Conservation (phyloP, 2,329 filamentous ascomycete genomes). For the Penicillium griseofulvum region DNA sequence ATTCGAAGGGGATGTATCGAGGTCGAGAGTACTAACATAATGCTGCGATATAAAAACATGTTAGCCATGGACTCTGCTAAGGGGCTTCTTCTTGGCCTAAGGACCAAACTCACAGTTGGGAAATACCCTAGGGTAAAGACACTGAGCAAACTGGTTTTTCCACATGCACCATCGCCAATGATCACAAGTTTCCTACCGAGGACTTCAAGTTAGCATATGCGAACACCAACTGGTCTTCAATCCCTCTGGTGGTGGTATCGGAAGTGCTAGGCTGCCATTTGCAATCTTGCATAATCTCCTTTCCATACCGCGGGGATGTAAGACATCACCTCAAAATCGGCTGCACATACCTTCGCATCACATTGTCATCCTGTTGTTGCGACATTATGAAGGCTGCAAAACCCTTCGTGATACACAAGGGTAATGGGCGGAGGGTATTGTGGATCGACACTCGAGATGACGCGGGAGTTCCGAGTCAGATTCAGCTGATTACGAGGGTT, state of each 20-base stretch:
- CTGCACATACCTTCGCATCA: constrained; percentile 56
- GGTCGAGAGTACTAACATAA: constrained; percentile 40
- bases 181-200: constrained; percentile 82
- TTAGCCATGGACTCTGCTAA: constrained; percentile 25
- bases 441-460: constrained; percentile 13
- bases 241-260: constrained; percentile 5
- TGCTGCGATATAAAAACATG: constrained; percentile 32
- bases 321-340: constrained; percentile 2
- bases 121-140: constrained; percentile 98
- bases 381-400: constrained; percentile 31
- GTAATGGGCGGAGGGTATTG: constrained; percentile 11
- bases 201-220: constrained; percentile 17
- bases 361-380: constrained; percentile 43
- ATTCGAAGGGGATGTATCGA: neutral
- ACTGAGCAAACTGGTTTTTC: constrained; percentile 94
- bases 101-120: constrained; percentile 71
- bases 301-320: constrained; percentile 1
- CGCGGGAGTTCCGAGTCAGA: constrained; percentile 6
- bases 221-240: neutral
- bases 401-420: constrained; percentile 4
- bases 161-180: constrained; percentile 94
- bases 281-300: neutral
- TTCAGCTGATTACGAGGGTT: constrained; percentile 14
- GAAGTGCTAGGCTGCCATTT: neutral
- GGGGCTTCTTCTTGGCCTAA: neutral